These are phyloP conservation scores for Aspergillus ostianus DNA, from an alignment of 495 filamentous ascomycete genomes.

Conservation along the genomic window DNA sequence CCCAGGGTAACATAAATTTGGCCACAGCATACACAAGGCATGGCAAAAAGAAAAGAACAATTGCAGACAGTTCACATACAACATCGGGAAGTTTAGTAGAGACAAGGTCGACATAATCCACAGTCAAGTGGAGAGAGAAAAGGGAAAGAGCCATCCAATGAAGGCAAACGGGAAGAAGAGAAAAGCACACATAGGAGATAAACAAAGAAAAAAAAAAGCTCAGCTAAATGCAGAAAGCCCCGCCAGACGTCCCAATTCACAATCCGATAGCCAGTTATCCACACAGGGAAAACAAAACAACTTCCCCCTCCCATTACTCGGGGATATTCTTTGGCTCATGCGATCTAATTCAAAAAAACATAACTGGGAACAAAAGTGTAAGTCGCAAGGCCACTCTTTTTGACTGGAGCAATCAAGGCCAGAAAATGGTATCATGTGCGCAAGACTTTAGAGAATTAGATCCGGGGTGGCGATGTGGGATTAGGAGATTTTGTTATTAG, in stretches of 20 bases:
- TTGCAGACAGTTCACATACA: slow-evolving; percentile 18
- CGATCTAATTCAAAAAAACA: slow-evolving; percentile 39
- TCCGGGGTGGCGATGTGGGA: slow-evolving; percentile 38
- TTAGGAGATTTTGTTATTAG: slow-evolving; percentile 42
- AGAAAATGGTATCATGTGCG: slow-evolving; percentile 46
- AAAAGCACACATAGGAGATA: slow-evolving; percentile 2
- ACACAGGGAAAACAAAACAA: slow-evolving; percentile 18
- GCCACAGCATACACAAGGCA: slow-evolving; percentile 16
- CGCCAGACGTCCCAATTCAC: slow-evolving; percentile 23
- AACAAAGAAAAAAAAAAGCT: slow-evolving; percentile 13
- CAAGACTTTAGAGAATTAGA: slow-evolving; percentile 35
- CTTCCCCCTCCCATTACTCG: slow-evolving; percentile 10
- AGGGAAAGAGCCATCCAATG: slow-evolving; percentile 11
- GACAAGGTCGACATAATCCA: slow-evolving; percentile 17
- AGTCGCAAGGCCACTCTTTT: slow-evolving; percentile 40
- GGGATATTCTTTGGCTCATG: slow-evolving; percentile 22
- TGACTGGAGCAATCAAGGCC: slow-evolving; percentile 35
- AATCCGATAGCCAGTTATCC: slow-evolving; percentile 18
- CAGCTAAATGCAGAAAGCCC: slow-evolving; percentile 27
- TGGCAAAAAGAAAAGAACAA: slow-evolving; percentile 10
- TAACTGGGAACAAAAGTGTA: slow-evolving; percentile 29
- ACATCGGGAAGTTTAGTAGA: slow-evolving; percentile 12
- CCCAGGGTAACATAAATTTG: slow-evolving; percentile 32
- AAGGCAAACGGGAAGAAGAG: slow-evolving; percentile 14
- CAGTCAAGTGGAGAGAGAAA: neutral